A percentile compares a stretch with the other conserved stretches of the same genome.
Evolutionary conservation across 2,329 filamentous ascomycete species (phyloP).

Genomic region (Microthyrium microscopicum): DNA sequence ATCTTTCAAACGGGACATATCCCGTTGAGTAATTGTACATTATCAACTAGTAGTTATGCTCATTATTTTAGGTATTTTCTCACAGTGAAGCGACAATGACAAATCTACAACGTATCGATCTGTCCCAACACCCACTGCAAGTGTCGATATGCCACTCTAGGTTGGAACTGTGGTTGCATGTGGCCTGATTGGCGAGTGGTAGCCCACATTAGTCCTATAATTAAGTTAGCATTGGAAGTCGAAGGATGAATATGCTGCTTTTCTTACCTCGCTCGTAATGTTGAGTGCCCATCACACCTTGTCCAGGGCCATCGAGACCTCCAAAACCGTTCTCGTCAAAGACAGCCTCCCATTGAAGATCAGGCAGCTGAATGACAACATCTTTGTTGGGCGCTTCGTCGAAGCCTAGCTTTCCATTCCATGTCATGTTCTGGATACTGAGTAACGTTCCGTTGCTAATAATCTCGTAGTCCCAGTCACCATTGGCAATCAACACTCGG

Average conservation of each 20-base stretch:
- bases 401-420: slow-evolving; percentile 10
- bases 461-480: slow-evolving; percentile 9
- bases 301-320: slow-evolving; percentile 6
- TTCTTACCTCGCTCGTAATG: slow-evolving; percentile 7
- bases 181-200: slow-evolving; percentile 24
- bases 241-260: slow-evolving; percentile 5
- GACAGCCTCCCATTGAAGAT: slow-evolving; percentile 9
- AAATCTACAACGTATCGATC: slow-evolving; percentile 13
- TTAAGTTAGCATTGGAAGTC: not conserved
- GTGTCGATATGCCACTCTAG: slow-evolving; percentile 17
- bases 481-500: slow-evolving; percentile 9
- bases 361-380: slow-evolving; percentile 9
- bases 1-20: too few relatives aligned
- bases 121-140: slow-evolving; percentile 20
- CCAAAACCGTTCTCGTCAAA: slow-evolving; percentile 8
- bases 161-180: slow-evolving; percentile 12
- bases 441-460: slow-evolving; percentile 7
- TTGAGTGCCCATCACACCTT: slow-evolving; percentile 7
- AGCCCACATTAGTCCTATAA: not conserved
- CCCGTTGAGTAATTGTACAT: too few relatives aligned
- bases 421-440: slow-evolving; percentile 12
- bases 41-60: too few relatives aligned
- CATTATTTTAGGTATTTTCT: too few relatives aligned
- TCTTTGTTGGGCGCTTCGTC: slow-evolving; percentile 7
- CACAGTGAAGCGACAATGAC: too few relatives aligned